These are phyloP conservation scores for Phylloporus sp. DNA, from an alignment of 768 basidiomycete genomes.

Conservation along the genomic window DNA sequence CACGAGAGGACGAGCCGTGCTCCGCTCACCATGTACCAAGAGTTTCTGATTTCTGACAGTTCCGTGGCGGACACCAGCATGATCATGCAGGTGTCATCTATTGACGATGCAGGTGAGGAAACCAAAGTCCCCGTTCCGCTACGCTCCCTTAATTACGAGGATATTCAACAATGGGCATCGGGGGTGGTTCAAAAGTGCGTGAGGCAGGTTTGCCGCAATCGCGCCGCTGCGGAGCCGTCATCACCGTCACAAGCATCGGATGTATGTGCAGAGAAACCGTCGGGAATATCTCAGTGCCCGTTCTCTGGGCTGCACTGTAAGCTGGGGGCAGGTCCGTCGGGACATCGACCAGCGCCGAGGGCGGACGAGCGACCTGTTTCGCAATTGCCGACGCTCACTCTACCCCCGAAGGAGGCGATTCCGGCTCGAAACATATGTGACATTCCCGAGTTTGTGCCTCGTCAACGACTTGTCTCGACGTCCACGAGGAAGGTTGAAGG, in stretches of 20 bases:
- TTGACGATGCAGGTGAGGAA: constrained; percentile 10
- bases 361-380: neutral
- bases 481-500: neutral
- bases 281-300: constrained; percentile 20
- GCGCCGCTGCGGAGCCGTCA: constrained; percentile 3
- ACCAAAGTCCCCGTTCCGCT: constrained; percentile 3
- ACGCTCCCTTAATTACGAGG: constrained; percentile 18
- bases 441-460: constrained; percentile 27
- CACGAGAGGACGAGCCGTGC: neutral
- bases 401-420: constrained; percentile 1
- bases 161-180: constrained; percentile 25
- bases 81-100: constrained; percentile 18
- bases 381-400: neutral
- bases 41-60: constrained; percentile 12
- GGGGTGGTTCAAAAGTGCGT: constrained; percentile 25
- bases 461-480: constrained; percentile 8
- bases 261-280: constrained; percentile 27
- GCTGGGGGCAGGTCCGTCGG: constrained; percentile 1
- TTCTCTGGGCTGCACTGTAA: constrained; percentile 25
- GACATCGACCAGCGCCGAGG: neutral
- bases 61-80: constrained; percentile 21
- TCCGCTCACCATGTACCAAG: constrained; percentile 4
- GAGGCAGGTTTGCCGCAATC: constrained; percentile 14
- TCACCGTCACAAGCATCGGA: constrained; percentile 28
- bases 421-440: constrained; percentile 9